Evolutionary conservation across 805 yeast genomes (phyloP).

Genomic region (Maudiozyma serrabonitensis): DNA sequence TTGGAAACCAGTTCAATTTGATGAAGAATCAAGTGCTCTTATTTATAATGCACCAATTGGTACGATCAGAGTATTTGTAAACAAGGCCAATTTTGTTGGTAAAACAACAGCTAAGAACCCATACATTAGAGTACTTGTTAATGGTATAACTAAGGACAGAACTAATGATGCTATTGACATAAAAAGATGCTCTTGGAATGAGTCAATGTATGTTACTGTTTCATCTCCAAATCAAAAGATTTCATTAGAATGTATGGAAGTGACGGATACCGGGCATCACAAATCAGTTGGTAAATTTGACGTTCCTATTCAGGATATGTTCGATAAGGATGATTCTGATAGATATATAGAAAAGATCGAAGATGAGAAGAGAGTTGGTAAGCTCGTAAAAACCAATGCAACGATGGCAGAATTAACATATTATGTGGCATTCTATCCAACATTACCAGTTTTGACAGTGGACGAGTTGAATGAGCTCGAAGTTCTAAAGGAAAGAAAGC

Average conservation of each 20-base stretch:
- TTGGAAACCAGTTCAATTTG: constrained; percentile 76
- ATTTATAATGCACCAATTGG: constrained; percentile 88
- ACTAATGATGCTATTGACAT: constrained; percentile 59
- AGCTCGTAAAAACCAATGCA: constrained; percentile 58
- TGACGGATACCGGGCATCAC: constrained; percentile 59
- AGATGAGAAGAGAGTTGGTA: constrained; percentile 44
- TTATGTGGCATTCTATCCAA: constrained; percentile 69
- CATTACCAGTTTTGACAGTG: constrained; percentile 59
- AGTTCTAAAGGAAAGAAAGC: constrained; percentile 29
- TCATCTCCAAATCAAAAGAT: constrained; percentile 68
- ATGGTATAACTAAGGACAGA: constrained; percentile 62
- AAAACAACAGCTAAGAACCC: constrained; percentile 84
- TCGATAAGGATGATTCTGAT: constrained; percentile 51
- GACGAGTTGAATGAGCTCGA: constrained; percentile 52
- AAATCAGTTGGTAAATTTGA: constrained; percentile 75
- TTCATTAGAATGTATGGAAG: constrained; percentile 81
- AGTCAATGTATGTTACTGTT: constrained; percentile 65
- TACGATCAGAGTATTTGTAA: constrained; percentile 61
- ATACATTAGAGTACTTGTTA: constrained; percentile 63
- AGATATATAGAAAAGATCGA: constrained; percentile 48
- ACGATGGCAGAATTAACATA: constrained; percentile 70
- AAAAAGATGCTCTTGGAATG: constrained; percentile 71
- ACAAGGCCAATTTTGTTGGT: constrained; percentile 51
- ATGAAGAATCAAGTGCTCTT: constrained; percentile 50
- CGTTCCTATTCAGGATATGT: constrained; percentile 50